A percentile compares a stretch with the other conserved stretches of the same genome.
Evolutionary conservation across 2,329 filamentous ascomycete genomes (phyloP).

Genomic region (Aspergillus sp.): DNA sequence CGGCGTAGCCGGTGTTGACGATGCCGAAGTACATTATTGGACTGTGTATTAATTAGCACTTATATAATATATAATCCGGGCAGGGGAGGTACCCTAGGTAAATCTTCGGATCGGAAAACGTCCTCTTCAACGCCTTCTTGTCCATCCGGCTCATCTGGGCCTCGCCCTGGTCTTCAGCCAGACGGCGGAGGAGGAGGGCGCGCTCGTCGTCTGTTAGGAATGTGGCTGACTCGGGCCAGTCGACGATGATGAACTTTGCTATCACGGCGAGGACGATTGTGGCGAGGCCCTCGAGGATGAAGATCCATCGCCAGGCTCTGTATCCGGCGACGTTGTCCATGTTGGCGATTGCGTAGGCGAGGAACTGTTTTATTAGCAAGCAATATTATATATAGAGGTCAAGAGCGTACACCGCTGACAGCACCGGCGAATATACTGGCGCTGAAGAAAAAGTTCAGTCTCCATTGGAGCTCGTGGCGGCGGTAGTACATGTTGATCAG

Average conservation of each 20-base stretch:
- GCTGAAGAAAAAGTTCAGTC: slow-evolving; percentile 17
- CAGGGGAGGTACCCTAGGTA: slow-evolving; percentile 23
- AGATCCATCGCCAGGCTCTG: slow-evolving; percentile 19
- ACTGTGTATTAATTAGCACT: not conserved
- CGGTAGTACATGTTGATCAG: slow-evolving; percentile 18
- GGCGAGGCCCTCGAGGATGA: slow-evolving; percentile 17
- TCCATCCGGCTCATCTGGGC: slow-evolving; percentile 9
- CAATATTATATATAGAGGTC: not conserved
- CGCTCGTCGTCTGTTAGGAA: slow-evolving; percentile 16
- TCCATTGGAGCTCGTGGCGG: slow-evolving; percentile 16
- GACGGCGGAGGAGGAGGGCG: slow-evolving; percentile 13
- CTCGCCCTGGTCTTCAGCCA: slow-evolving; percentile 15
- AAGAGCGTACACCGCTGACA: slow-evolving; percentile 12
- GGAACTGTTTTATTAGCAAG: slow-evolving; percentile 1
- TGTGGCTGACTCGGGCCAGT: slow-evolving; percentile 16
- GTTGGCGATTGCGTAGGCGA: slow-evolving; percentile 10
- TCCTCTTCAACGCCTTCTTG: slow-evolving; percentile 8
- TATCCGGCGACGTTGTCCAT: slow-evolving; percentile 15
- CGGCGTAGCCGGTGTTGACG: slow-evolving; percentile 17
- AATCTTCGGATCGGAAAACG: slow-evolving; percentile 17
- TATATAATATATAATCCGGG: no score
- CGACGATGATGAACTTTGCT: slow-evolving; percentile 15
- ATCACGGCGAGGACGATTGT: slow-evolving; percentile 14
- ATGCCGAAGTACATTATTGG: slow-evolving; percentile 16
- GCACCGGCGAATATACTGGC: slow-evolving; percentile 18